These are phyloP conservation scores for Podaxis mareebaensis DNA, from an alignment of 768 basidiomycete genomes.

Conservation along the genomic window DNA sequence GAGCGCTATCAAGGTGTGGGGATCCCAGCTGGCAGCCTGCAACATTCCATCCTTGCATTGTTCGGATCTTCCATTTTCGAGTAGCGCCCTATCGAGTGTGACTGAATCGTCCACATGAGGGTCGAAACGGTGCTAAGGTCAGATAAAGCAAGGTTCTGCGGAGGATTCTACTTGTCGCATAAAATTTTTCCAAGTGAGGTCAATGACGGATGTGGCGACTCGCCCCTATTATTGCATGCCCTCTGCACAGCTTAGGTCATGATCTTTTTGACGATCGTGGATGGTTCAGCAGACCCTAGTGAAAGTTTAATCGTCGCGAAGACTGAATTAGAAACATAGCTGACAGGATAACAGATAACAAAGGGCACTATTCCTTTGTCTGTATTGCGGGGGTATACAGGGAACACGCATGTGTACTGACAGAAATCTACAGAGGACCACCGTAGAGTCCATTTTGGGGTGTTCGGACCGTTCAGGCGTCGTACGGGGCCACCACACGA, in stretches of 20 bases:
- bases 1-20: conserved; percentile 9
- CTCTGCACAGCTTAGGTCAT: not conserved
- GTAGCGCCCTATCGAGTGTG: not conserved
- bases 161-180: not conserved
- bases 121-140: not conserved
- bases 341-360: not conserved
- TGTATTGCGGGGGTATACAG: not conserved
- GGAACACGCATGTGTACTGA: not conserved
- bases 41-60: not conserved
- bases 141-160: not conserved
- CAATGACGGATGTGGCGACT: conserved; percentile 1
- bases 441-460: not conserved
- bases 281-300: not conserved
- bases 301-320: not conserved
- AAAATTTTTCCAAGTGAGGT: not conserved
- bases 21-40: not conserved
- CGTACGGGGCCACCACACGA: not conserved
- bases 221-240: not conserved
- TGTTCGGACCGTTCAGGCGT: not conserved
- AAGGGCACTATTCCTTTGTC: not conserved
- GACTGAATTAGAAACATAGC: not conserved
- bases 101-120: not conserved
- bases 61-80: conserved; percentile 1
- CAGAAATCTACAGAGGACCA: not conserved
- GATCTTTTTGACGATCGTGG: not conserved